Base-by-base conservation (phyloP, 345 rosid genomes). In the Eucalyptus cladocalyx region DNA sequence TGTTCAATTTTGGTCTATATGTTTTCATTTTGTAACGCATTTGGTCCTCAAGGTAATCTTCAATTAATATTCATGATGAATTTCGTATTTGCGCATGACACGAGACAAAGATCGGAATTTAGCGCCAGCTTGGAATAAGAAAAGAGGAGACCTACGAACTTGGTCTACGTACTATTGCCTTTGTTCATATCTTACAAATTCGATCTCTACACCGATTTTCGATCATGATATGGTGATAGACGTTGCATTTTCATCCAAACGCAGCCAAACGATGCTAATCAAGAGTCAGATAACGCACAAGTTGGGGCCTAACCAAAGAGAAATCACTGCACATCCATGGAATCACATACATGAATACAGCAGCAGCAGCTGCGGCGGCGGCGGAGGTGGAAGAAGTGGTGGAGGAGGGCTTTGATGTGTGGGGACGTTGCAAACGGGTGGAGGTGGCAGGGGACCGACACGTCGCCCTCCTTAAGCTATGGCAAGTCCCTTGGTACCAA, bases 51-150 rank as follows among this genome's bases (percentile, higher is more conserved):
- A 56, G 1, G 0, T 56, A 0, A 56, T 56, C 60, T 56, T 5
- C 60, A 23, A 56, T 56, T 3, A 23, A 56, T 28, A 56, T 23
- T 56, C 60, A 9, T 56, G 60, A 56, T 56, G 28, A 56, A 23
- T 56, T 56, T 23, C 60, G 60, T 0, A 21, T 56, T 23, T 56
- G 0, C 60, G 9, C 0, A 23, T 56, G 60, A 56, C 60, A 23
- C 1, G 0, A 56, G 9, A 23, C 60, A 0, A 56, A 56, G 28
- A 56, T 56, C 28, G 28, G 60, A 0, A 56, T 56, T 23, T 56
- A 56, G 60, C 60, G 28, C 60, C 0, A 13, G 60, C 60, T 56
- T 23, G 28, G 60, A 23, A 54, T 54, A 0, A 54, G 28, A 96
- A 96, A 90, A 56, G 12, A 56, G 60, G 60, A 54, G 28, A 56